Percentiles rank a stretch among this genome's conserved stretches.
phyloP scores from a whole-genome alignment of 495 filamentous ascomycete species.

The Penicillium goetzii region DNA sequence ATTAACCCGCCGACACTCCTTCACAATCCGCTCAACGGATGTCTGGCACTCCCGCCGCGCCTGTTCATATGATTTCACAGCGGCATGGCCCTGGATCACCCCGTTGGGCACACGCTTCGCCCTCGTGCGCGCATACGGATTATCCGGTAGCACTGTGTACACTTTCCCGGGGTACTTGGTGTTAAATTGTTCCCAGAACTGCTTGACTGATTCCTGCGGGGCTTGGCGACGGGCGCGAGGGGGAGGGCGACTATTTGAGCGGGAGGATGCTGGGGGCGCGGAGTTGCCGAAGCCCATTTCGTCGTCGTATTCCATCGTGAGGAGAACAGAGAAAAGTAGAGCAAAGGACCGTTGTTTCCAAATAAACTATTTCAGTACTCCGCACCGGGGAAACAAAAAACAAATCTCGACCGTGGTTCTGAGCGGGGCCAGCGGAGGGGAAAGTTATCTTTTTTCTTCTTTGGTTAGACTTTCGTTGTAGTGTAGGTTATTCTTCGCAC shows the following conservation, averaged over 20 bases:
- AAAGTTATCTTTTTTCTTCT: constrained; percentile 5
- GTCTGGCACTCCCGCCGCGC: constrained; percentile 68
- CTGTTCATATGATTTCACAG: constrained; percentile 70
- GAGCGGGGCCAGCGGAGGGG: neutral
- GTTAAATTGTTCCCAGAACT: constrained; percentile 80
- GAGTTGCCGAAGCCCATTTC: constrained; percentile 33
- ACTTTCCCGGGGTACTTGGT: constrained; percentile 64
- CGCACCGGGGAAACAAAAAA: neutral
- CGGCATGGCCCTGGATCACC: constrained; percentile 56
- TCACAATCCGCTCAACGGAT: constrained; percentile 80
- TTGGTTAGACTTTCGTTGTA: neutral
- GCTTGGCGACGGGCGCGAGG: constrained; percentile 57
- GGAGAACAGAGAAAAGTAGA: neutral
- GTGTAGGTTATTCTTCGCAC: constrained; percentile 9
- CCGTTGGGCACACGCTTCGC: constrained; percentile 58
- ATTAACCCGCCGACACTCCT: constrained; percentile 82
- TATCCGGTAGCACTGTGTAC: constrained; percentile 73
- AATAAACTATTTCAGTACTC: neutral
- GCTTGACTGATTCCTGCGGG: constrained; percentile 72
- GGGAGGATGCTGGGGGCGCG: constrained; percentile 41
- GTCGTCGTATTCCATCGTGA: constrained; percentile 41
- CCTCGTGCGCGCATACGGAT: constrained; percentile 67
- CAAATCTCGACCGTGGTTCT: constrained; percentile 1
- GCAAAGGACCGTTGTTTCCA: neutral
- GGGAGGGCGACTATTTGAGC: constrained; percentile 42